Conservation (phyloP, 768 basidiomycete genomes). For the Cyathus striatus region DNA sequence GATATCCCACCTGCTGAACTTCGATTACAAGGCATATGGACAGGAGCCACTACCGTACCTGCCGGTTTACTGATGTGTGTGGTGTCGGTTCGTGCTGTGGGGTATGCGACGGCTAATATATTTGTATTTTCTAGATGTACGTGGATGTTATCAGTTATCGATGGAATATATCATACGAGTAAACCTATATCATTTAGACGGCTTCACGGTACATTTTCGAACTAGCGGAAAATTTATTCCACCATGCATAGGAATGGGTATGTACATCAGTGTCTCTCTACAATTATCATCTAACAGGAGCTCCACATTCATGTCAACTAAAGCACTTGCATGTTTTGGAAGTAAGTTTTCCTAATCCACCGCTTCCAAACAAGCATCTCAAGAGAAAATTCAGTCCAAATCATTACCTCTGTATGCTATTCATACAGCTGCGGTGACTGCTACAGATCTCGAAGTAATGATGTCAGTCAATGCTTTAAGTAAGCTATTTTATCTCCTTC, state of each 20-base stretch:
- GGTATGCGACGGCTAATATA: too few species aligned
- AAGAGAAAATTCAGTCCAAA: slow-evolving; percentile 30
- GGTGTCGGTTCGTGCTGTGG: too few species aligned
- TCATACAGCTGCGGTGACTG: slow-evolving; percentile 36
- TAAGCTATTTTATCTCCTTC: slow-evolving; percentile 6
- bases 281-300: not conserved
- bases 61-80: slow-evolving; percentile 26
- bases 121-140: too few species aligned
- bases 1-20: slow-evolving; percentile 23
- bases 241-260: slow-evolving; percentile 33
- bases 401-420: slow-evolving; percentile 30
- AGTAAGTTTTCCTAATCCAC: slow-evolving; percentile 10
- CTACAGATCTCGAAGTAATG: slow-evolving; percentile 28
- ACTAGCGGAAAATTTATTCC: slow-evolving; percentile 30
- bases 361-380: too few species aligned
- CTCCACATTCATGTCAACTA: too few species aligned
- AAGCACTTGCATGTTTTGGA: slow-evolving; percentile 31
- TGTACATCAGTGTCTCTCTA: slow-evolving; percentile 4
- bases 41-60: slow-evolving; percentile 29
- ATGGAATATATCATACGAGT: too few species aligned
- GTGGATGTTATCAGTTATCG: too few species aligned
- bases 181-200: too few species aligned
- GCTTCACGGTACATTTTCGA: slow-evolving; percentile 26
- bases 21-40: slow-evolving; percentile 33
- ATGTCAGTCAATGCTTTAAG: slow-evolving; percentile 35